Evolutionary conservation across 1,284 basidiomycete species (phyloP).

Genomic region (Acaromyces ingoldii): DNA sequence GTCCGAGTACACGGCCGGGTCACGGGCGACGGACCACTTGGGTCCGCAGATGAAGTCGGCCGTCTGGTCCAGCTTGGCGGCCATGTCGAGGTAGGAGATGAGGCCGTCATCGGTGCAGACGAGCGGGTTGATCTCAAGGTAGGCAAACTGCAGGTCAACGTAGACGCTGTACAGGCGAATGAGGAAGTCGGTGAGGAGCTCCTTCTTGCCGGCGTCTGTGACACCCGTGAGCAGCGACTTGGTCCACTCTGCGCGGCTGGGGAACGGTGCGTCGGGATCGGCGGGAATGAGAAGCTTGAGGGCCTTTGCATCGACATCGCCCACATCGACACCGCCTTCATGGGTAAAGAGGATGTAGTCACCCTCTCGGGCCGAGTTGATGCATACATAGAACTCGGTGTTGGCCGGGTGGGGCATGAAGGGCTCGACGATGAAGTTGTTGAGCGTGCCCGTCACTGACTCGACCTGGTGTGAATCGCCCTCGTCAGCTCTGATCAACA

Average conservation of each 20-base stretch:
- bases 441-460: conserved; percentile 84
- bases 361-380: conserved; percentile 90
- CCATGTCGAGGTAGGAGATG: conserved; percentile 98
- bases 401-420: conserved; percentile 91
- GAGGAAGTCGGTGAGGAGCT: conserved; percentile 66
- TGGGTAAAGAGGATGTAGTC: conserved; percentile 98
- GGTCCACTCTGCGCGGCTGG: conserved; percentile 63
- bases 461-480: conserved; percentile 69
- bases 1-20: conserved; percentile 64
- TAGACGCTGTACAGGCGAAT: conserved; percentile 93
- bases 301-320: conserved; percentile 97
- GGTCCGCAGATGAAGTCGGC: conserved; percentile 97
- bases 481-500: no score
- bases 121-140: conserved; percentile 99
- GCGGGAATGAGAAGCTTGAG: conserved; percentile 80
- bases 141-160: conserved; percentile 77
- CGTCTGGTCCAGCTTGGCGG: conserved; percentile 93
- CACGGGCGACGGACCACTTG: conserved; percentile 97
- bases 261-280: conserved; percentile 70
- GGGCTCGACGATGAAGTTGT: conserved; percentile 96
- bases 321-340: conserved; percentile 97
- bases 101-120: conserved; percentile 81
- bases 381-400: conserved; percentile 97
- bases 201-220: conserved; percentile 33
- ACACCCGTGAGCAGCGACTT: conserved; percentile 38